phyloP scores from a whole-genome alignment of 2,329 filamentous ascomycete species.

The Claviceps spartinae region DNA sequence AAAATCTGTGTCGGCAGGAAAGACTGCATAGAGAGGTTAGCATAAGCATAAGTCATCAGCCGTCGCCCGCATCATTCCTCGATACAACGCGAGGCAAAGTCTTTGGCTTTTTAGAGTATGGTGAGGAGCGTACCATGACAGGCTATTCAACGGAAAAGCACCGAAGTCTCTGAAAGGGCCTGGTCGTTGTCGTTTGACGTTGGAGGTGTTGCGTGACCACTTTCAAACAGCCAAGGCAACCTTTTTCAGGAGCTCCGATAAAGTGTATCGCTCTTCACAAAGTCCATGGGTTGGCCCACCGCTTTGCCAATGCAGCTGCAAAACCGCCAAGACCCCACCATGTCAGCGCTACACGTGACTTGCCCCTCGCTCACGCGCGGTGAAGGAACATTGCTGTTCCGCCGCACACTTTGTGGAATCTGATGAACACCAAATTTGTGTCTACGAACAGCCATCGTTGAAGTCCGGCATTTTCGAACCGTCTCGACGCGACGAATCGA shows the following conservation, averaged over 20 bases:
- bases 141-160: slow-evolving; percentile 2
- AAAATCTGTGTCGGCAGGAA: slow-evolving; percentile 96
- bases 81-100: background rate
- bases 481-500: slow-evolving; percentile 1
- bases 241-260: slow-evolving; percentile 13
- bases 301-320: background rate
- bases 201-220: slow-evolving; percentile 3
- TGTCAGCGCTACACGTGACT: slow-evolving; percentile 22
- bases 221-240: slow-evolving; percentile 11
- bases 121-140: background rate
- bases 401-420: slow-evolving; percentile 26
- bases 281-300: background rate
- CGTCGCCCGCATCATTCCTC: background rate
- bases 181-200: slow-evolving; percentile 5
- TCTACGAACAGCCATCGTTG: slow-evolving; percentile 6
- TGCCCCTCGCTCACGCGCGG: slow-evolving; percentile 23
- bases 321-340: slow-evolving; percentile 6
- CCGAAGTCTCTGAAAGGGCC: slow-evolving; percentile 1
- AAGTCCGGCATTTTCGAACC: background rate
- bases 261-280: slow-evolving; percentile 4
- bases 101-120: background rate
- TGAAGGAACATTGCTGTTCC: slow-evolving; percentile 26
- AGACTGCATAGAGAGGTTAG: slow-evolving; percentile 26
- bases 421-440: slow-evolving; percentile 27
- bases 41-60: slow-evolving; percentile 2